phyloP scores from a whole-genome alignment of 2,329 filamentous ascomycete genomes.

The Cladosporium oxysporum region DNA sequence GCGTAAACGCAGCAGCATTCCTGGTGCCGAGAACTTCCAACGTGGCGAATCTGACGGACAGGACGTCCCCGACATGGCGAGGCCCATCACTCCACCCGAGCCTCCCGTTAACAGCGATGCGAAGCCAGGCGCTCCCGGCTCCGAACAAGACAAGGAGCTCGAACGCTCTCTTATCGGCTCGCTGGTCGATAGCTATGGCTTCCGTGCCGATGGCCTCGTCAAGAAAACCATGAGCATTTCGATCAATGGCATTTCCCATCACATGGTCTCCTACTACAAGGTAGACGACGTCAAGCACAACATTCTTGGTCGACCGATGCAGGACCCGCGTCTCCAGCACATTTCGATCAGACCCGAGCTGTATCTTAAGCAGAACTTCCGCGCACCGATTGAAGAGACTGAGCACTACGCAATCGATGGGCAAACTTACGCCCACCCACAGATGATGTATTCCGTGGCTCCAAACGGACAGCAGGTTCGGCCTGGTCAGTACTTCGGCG shows the following conservation, averaged over 20 bases:
- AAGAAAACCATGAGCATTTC: slow-evolving; percentile 92
- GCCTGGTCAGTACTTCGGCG: slow-evolving; percentile 34
- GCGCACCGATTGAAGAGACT: slow-evolving; percentile 40
- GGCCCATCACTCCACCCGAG: slow-evolving; percentile 38
- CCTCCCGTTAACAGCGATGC: slow-evolving; percentile 31
- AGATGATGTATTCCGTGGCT: slow-evolving; percentile 37
- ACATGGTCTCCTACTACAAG: slow-evolving; percentile 86
- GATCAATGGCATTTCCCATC: slow-evolving; percentile 73
- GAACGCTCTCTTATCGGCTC: slow-evolving; percentile 73
- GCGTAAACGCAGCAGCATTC: slow-evolving; percentile 57
- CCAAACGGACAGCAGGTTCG: slow-evolving; percentile 33
- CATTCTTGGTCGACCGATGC: slow-evolving; percentile 60
- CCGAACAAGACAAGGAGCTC: slow-evolving; percentile 47
- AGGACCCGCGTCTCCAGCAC: slow-evolving; percentile 48
- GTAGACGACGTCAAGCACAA: slow-evolving; percentile 72
- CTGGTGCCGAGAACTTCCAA: slow-evolving; percentile 54
- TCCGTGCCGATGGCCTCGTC: slow-evolving; percentile 78
- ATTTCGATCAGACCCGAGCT: slow-evolving; percentile 40
- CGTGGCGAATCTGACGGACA: slow-evolving; percentile 38
- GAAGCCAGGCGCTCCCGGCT: slow-evolving; percentile 33
- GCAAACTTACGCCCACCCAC: slow-evolving; percentile 39
- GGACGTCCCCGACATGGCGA: slow-evolving; percentile 23
- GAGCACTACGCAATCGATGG: slow-evolving; percentile 41
- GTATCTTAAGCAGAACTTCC: slow-evolving; percentile 43
- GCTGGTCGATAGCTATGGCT: slow-evolving; percentile 84